phyloP scores from a whole-genome alignment of 2,329 filamentous ascomycete genomes.

The Stagonosporopsis rhizophila region DNA sequence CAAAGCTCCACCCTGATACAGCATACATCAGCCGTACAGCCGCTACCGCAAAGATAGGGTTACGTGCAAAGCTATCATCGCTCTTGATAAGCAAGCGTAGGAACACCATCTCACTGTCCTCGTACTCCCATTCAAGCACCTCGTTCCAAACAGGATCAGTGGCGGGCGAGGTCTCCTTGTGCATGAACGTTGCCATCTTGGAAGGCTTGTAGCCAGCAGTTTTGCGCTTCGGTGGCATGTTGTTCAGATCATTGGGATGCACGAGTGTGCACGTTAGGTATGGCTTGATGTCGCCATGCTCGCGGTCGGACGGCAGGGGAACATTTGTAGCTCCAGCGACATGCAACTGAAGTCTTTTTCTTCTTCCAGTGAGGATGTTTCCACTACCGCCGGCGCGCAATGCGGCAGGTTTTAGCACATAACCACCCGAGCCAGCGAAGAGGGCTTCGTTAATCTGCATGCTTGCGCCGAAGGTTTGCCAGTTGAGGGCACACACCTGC shows the following conservation, averaged over 20 bases:
- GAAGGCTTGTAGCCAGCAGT: constrained; percentile 67
- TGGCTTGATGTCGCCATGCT: constrained; percentile 61
- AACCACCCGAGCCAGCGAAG: constrained; percentile 70
- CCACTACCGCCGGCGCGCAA: constrained; percentile 65
- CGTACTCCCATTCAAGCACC: constrained; percentile 70
- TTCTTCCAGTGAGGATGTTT: constrained; percentile 54
- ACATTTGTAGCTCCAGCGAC: constrained; percentile 69
- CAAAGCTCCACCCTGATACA: constrained; percentile 66
- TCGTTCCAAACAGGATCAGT: constrained; percentile 73
- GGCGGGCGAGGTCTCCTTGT: constrained; percentile 64
- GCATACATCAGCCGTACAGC: constrained; percentile 67
- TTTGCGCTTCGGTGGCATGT: constrained; percentile 65
- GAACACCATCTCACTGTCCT: constrained; percentile 71
- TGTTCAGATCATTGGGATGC: constrained; percentile 61
- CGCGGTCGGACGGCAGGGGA: constrained; percentile 60
- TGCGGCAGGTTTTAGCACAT: constrained; percentile 68
- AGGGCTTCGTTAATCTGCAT: constrained; percentile 74
- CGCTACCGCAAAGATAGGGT: constrained; percentile 67
- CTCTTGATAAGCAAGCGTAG: constrained; percentile 71
- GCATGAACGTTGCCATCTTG: constrained; percentile 62
- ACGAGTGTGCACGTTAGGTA: constrained; percentile 71
- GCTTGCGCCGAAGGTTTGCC: constrained; percentile 70
- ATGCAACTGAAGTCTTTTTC: constrained; percentile 62
- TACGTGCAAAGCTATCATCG: constrained; percentile 67
- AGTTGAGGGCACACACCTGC: constrained; percentile 74